Evolutionary conservation across 805 yeast species (phyloP), one percentile per base, ranked within the genome.

Genomic region (Saccharomycopsis malanga): DNA sequence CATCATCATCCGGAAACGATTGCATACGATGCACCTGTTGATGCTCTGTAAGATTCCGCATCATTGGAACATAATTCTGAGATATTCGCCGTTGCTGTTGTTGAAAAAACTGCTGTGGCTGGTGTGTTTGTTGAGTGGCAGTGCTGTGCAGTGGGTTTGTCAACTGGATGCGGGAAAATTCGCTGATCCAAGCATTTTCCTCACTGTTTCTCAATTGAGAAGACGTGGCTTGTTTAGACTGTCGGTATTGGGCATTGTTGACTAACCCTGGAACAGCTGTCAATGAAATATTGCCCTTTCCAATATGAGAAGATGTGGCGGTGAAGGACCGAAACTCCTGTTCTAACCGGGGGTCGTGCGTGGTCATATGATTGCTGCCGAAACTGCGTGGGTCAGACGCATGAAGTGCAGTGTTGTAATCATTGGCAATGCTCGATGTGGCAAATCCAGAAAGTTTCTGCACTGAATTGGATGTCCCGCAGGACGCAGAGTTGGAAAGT

Each of bases 391-490:
- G 34, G 18, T 39, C 34, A 9, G 35, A 10, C 6, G 9, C 21
- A 21, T 6, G 24, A 10, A 34, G 14, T 14, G 23, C 25, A 7
- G 12, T 12, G 7, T 21, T 30, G 18, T 34, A 30, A 7, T 43
- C 38, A 14, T 36, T 45, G 15, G 35, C 32, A 2, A 17, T 21
- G 17, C 29, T 24, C 15, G 34, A 22, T n/a, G 20, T 50, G 4
- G 54, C 29, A 18, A 43, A 47, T n/a, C 22, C 40, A 12, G 42
- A 21, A 2, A 50, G 29, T 23, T 50, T 50, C 15, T 35, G 44
- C 9, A 50, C 39, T 7, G 44, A 32, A 14, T 29, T 41, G 6
- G 54, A 38, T 15, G 54, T 49, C 17, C 52, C 54, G 37, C 54
- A 47, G 4, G 49, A 24, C 9, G 41, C 53, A 12, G 50, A 22